These are phyloP conservation scores for Umbilicaria muhlenbergii DNA, from an alignment of 495 filamentous ascomycete genomes.

Conservation along the genomic window DNA sequence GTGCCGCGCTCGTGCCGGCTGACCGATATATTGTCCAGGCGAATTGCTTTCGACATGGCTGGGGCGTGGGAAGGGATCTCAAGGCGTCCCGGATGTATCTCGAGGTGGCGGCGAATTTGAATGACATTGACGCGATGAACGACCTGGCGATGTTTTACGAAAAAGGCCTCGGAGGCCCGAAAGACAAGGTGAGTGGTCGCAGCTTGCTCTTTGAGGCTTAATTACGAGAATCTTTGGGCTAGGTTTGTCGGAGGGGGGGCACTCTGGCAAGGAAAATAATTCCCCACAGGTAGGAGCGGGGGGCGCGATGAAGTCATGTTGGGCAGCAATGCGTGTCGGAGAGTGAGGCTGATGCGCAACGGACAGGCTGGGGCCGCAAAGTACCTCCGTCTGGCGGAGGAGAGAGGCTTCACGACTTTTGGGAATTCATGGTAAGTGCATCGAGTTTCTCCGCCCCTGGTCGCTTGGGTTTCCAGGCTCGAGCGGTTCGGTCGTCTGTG, in stretches of 20 bases:
- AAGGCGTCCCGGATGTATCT: slow-evolving; percentile 88
- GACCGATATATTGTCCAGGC: slow-evolving; percentile 29
- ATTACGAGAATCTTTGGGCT: neutral
- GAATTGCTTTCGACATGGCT: slow-evolving; percentile 92
- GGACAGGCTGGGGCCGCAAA: slow-evolving; percentile 42
- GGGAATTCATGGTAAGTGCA: slow-evolving; percentile 89
- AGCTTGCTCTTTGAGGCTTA: neutral
- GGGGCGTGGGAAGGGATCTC: slow-evolving; percentile 82
- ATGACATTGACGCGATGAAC: slow-evolving; percentile 96
- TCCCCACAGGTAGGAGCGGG: too few relatives aligned
- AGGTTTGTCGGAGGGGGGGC: neutral
- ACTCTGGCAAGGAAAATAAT: too few relatives aligned
- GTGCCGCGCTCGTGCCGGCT: neutral
- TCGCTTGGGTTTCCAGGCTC: neutral
- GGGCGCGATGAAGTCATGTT: slow-evolving; percentile 5
- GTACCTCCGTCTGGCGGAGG: slow-evolving; percentile 86
- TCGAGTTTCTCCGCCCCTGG: slow-evolving; percentile 2
- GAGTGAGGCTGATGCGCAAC: slow-evolving; percentile 1
- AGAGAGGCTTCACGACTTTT: slow-evolving; percentile 73
- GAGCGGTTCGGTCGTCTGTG: slow-evolving; percentile 3
- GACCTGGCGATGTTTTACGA: slow-evolving; percentile 93
- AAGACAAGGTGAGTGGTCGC: slow-evolving; percentile 72
- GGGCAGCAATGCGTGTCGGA: slow-evolving; percentile 22
- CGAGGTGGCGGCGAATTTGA: slow-evolving; percentile 89
- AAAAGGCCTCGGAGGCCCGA: slow-evolving; percentile 86